Percentiles rank a stretch among this genome's conserved stretches.
Conservation (phyloP, 192 early-diverging fungal species). For the Backusella sp. region DNA sequence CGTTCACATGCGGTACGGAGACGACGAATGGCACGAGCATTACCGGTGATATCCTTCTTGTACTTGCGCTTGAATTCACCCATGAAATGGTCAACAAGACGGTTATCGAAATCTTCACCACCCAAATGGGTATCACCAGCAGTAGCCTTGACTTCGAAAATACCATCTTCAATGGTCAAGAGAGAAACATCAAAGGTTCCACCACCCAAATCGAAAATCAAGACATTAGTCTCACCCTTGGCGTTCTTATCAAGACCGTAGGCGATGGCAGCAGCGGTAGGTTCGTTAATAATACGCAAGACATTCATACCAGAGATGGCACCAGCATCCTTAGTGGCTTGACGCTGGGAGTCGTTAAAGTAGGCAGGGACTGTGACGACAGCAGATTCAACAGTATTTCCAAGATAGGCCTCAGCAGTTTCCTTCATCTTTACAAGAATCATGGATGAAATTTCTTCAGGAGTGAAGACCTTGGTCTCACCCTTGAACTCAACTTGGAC, state of each 20-base stretch:
- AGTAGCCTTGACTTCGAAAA: constrained; percentile 98
- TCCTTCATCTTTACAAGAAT: constrained; percentile 98
- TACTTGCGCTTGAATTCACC: constrained; percentile 98
- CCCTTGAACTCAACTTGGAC: constrained; percentile 95
- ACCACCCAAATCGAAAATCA: constrained; percentile 98
- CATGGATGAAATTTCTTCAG: constrained; percentile 96
- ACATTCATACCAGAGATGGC: constrained; percentile 86
- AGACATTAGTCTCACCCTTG: constrained; percentile 95
- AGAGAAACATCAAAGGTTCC: constrained; percentile 99
- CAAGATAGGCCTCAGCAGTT: constrained; percentile 82
- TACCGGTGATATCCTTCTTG: constrained; percentile 91
- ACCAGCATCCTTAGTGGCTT: constrained; percentile 94
- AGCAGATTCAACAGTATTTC: constrained; percentile 81
- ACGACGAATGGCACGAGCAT: constrained; percentile 93
- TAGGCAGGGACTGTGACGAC: constrained; percentile 98
- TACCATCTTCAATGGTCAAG: constrained; percentile 94
- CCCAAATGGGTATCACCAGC: constrained; percentile 99
- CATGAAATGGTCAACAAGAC: constrained; percentile 91
- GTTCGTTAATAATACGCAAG: constrained; percentile 93
- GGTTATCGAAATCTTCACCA: constrained; percentile 99
- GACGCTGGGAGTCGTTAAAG: constrained; percentile 96
- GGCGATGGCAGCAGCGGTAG: constrained; percentile 90
- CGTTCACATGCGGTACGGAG: constrained; percentile 97
- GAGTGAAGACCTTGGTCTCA: constrained; percentile 92
- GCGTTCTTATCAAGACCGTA: constrained; percentile 82